Base-by-base conservation (phyloP, 164 flowering plant species). In the Umbilicus rupestris region DNA sequence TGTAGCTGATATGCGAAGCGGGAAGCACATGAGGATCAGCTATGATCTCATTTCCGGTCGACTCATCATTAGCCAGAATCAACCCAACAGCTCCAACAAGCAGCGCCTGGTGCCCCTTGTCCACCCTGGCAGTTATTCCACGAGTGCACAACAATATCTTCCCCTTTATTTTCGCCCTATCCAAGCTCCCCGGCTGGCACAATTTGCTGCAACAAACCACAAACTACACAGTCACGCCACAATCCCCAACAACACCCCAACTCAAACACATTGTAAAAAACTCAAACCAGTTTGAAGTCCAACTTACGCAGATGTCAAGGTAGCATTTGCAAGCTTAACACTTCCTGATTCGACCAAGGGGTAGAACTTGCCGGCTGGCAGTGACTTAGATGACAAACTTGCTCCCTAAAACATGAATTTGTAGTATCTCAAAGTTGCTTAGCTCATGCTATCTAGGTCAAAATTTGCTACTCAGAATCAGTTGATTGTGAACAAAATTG, bases 61-160 rank as follows among this genome's bases (percentile, higher is more conserved):
- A 11, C 39, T 70, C 59, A 52, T 73, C 74, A 63, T 87, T 85
- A 19, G 76, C 80, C 20, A 87, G 64, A 62, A 87, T 70, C 85
- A 85, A 80, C 29, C 83, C 93, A 15, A 75, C 84, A 10, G 83
- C 93, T 6, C 93, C 93, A 0, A 79, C 87, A 1, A 39, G 67
- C 31, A 68, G 63, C 15, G 81, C 88, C 49, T 74, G 71, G 17
- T 67, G 16, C 3, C 88, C 84, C 64, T 82, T 84, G 66, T 85
- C 86, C 0, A 88, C 87, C 64, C 87, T 79, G 5, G 79, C 84
- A 58, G 59, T 82, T 1, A 30, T 69, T 0, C 87, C 89, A 44
- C 87, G 59, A 26, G 77, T 78, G 65, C 89, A 85, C 0, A 81
- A 80, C 77, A 85, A 17, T 17, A 87, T 85, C 68, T 82, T 87